A percentile compares a stretch with the other conserved stretches of the same genome.
Evolutionary conservation across 495 filamentous ascomycete species (phyloP).

Genomic region (Hyaloscypha finlandica): DNA sequence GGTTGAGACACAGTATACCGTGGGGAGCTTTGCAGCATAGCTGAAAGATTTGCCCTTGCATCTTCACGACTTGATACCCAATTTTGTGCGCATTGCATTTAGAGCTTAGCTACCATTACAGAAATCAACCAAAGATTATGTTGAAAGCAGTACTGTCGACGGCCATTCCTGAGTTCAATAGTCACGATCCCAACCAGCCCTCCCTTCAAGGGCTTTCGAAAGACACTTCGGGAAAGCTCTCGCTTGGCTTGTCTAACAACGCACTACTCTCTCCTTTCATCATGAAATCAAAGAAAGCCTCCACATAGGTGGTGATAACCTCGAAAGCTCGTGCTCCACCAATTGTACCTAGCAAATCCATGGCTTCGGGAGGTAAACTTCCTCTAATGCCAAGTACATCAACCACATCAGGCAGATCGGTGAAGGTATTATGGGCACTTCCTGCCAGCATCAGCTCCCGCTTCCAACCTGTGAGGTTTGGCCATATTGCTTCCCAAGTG

Average conservation of each 20-base stretch:
- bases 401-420: slow-evolving; percentile 34
- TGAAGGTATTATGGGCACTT: slow-evolving; percentile 34
- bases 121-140: not conserved
- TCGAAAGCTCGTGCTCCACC: slow-evolving; percentile 19
- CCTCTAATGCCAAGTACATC: slow-evolving; percentile 18
- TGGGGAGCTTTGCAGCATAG: not conserved
- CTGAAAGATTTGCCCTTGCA: not conserved
- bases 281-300: slow-evolving; percentile 32
- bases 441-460: slow-evolving; percentile 28
- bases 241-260: slow-evolving; percentile 17
- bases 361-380: slow-evolving; percentile 2
- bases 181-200: not conserved
- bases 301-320: slow-evolving; percentile 29
- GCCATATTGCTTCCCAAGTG: slow-evolving; percentile 26
- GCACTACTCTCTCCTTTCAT: slow-evolving; percentile 10
- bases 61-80: not conserved
- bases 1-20: not conserved
- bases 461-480: slow-evolving; percentile 29
- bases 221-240: slow-evolving; percentile 28
- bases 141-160: not conserved
- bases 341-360: slow-evolving; percentile 27
- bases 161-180: not conserved
- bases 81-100: not conserved
- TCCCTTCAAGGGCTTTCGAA: slow-evolving; percentile 8
- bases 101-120: not conserved